These are phyloP conservation scores for Hypoxylon sp. DNA, from an alignment of 2,329 filamentous ascomycete species.

Conservation along the genomic window DNA sequence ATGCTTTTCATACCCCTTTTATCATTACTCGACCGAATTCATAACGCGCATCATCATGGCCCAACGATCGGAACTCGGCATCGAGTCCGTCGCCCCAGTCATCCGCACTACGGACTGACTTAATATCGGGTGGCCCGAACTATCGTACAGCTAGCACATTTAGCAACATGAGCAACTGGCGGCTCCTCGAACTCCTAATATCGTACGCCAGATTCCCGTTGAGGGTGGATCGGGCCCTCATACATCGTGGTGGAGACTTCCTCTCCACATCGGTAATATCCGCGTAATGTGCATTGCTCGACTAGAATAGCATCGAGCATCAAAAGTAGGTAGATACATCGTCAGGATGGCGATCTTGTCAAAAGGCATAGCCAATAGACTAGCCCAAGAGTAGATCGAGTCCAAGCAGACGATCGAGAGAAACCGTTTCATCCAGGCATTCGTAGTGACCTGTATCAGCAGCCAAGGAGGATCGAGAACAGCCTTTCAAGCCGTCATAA, in stretches of 20 bases:
- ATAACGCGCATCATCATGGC: not conserved
- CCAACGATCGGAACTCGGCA: slow-evolving; percentile 19
- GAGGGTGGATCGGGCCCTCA: not conserved
- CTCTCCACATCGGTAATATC: slow-evolving; percentile 3
- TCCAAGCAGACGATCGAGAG: not conserved
- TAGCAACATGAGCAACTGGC: slow-evolving; percentile 15
- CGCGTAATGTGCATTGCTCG: slow-evolving; percentile 2
- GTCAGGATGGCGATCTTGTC: not conserved
- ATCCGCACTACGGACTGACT: slow-evolving; percentile 6
- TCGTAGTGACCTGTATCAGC: not conserved
- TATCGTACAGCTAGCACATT: slow-evolving; percentile 3
- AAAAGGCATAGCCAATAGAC: slow-evolving; percentile 10
- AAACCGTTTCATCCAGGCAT: not conserved
- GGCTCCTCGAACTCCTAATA: slow-evolving; percentile 24
- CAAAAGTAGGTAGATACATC: not conserved
- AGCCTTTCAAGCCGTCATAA: not conserved
- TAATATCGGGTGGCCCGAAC: slow-evolving; percentile 17
- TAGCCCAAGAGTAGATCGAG: slow-evolving; percentile 1
- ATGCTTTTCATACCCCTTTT: not conserved
- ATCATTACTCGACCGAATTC: not conserved
- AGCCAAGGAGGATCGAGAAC: slow-evolving; percentile 3
- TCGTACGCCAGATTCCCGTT: slow-evolving; percentile 12
- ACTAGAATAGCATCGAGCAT: slow-evolving; percentile 20
- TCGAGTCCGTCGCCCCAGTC: slow-evolving; percentile 15
- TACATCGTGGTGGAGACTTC: not conserved